Base-by-base conservation (phyloP, 2,329 filamentous ascomycete species). In the Venturia pyrina region DNA sequence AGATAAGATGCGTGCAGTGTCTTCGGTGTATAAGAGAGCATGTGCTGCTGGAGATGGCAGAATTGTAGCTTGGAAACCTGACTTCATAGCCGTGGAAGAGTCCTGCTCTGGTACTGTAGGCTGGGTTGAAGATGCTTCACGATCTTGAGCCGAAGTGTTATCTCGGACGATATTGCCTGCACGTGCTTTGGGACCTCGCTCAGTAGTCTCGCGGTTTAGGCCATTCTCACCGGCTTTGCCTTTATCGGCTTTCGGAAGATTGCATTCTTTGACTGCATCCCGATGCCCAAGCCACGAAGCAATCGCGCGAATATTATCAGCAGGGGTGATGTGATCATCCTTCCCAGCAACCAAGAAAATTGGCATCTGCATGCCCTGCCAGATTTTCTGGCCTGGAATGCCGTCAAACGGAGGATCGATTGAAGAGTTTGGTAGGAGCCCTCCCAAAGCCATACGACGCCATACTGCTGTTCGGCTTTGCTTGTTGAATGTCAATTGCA, bases 391-490 rank as follows among this genome's bases (percentile, higher is more conserved):
- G 0, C 89, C 87, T 1, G 91, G 88, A 10, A 96, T 75, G 0
- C 90, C 90, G 3, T 87, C 86, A 10, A 74, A 73, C 0, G 85
- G 76, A 34, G 80, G 74, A 1, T 82, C 84, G 8, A 80, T 73
- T 3, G 80, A 74, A 66, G 87, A 89, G 0, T 87, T 88, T 0
- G 75, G 77, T 0, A 90, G 88, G 32, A 95, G 79, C 63, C 82
- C 81, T 0, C 92, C 91, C 75, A 82, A 86, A 0, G 88, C 87
- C 86, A 96, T 92, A 48, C 91, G 86, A 69, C 89, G 85, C 83
- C 90, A 96, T 0, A 95, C 90, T 0, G 88, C 82, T 0, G 92
- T 95, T 69, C 83, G 86, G 68, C 91, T 96, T 74, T 96, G 91
- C 67, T 84, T 82, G 74, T 98, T 98, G 77, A 88, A 93, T 3